These are phyloP conservation scores for Dactylella cylindrospora DNA, from an alignment of 2,329 filamentous ascomycete species.

Conservation along the genomic window DNA sequence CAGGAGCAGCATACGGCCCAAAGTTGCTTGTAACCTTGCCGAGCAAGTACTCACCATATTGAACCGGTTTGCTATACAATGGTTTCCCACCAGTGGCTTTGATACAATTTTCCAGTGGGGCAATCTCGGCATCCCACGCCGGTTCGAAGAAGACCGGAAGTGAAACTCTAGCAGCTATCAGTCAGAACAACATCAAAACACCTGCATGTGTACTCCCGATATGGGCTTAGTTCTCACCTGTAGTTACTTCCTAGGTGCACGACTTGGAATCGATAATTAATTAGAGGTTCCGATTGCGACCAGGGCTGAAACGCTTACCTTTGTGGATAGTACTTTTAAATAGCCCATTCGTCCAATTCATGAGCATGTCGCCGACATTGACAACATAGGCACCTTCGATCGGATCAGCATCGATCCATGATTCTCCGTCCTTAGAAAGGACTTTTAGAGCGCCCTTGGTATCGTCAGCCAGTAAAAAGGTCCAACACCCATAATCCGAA, in stretches of 20 bases:
- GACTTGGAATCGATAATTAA: slow-evolving; percentile 47
- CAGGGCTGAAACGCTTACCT: slow-evolving; percentile 15
- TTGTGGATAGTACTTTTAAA: slow-evolving; percentile 53
- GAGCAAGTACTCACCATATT: slow-evolving; percentile 54
- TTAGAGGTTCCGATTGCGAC: not conserved
- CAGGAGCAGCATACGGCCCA: slow-evolving; percentile 9
- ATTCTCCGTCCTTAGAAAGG: slow-evolving; percentile 50
- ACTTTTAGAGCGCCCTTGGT: slow-evolving; percentile 55
- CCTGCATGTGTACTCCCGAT: not conserved
- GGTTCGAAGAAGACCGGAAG: slow-evolving; percentile 59
- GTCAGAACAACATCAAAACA: not conserved
- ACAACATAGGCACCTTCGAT: slow-evolving; percentile 56
- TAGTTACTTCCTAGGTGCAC: slow-evolving; percentile 53
- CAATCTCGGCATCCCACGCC: slow-evolving; percentile 53
- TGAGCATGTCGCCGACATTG: slow-evolving; percentile 58
- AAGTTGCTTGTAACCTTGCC: slow-evolving; percentile 55
- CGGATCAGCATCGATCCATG: slow-evolving; percentile 56
- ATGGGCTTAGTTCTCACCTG: slow-evolving; percentile 50
- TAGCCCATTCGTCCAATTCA: slow-evolving; percentile 51
- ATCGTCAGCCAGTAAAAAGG: slow-evolving; percentile 55
- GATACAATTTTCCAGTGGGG: slow-evolving; percentile 53
- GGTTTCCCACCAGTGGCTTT: slow-evolving; percentile 49
- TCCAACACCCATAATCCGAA: slow-evolving; percentile 57
- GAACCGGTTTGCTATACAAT: slow-evolving; percentile 50
- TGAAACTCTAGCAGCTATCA: slow-evolving; percentile 34